These are phyloP conservation scores for Mortierella claussenii DNA, from an alignment of 192 early-diverging fungal genomes.

Conservation along the genomic window DNA sequence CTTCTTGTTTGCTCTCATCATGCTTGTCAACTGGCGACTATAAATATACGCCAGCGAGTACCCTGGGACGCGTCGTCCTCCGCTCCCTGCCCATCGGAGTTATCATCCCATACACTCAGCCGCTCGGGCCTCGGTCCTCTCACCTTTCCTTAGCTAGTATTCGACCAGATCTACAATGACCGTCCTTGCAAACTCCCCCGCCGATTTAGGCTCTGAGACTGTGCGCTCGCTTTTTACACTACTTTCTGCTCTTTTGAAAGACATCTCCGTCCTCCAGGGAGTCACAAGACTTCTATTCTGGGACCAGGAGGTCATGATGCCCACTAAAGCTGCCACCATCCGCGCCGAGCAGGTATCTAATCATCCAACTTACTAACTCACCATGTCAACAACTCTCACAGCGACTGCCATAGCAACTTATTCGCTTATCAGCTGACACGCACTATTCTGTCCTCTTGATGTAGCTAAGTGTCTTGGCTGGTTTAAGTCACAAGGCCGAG, in stretches of 20 bases:
- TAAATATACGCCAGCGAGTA: constrained; percentile 24
- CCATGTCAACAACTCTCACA: not conserved
- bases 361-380: not conserved
- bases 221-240: constrained; percentile 41
- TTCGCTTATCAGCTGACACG: not conserved
- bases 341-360: constrained; percentile 21
- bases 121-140: no score
- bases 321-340: constrained; percentile 35
- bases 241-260: constrained; percentile 29
- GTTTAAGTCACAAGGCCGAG: constrained; percentile 27
- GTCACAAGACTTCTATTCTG: constrained; percentile 31
- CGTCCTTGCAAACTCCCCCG: constrained; percentile 37
- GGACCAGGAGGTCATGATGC: constrained; percentile 59
- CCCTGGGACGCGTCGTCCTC: not conserved
- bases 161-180: constrained; percentile 48
- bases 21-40: no score
- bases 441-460: not conserved
- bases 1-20: no score
- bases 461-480: constrained; percentile 37
- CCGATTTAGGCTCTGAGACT: constrained; percentile 37
- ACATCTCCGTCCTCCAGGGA: constrained; percentile 22
- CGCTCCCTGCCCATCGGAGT: no score
- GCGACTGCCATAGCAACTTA: not conserved
- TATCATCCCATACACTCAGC: not conserved
- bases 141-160: constrained; percentile 21